A percentile compares a stretch with the other conserved stretches of the same genome.
Evolutionary conservation across 2,329 filamentous ascomycete genomes (phyloP).

Genomic region (Fusarium sarcochroum): DNA sequence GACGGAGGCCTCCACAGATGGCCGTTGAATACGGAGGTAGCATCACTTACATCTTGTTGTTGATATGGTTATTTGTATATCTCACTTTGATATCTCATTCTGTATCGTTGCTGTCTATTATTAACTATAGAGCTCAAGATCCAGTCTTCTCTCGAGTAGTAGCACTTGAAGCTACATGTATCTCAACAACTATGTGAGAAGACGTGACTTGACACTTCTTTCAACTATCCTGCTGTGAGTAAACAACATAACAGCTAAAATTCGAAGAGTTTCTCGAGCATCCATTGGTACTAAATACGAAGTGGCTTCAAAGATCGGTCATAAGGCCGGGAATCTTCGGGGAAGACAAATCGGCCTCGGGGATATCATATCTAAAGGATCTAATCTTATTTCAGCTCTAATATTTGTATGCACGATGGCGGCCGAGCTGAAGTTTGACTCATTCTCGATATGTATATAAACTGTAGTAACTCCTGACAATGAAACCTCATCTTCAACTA

Average conservation of each 20-base stretch:
- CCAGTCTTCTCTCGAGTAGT: too few relatives aligned
- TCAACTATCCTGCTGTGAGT: neutral
- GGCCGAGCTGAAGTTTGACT: neutral
- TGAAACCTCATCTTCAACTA: neutral
- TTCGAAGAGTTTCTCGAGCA: neutral
- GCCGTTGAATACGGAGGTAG: neutral
- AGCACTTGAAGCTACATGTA: too few relatives aligned
- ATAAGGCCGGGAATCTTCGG: conserved; percentile 4
- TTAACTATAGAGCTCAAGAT: too few relatives aligned
- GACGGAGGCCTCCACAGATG: neutral
- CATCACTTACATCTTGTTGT: neutral
- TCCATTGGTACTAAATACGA: neutral
- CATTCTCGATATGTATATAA: conserved; percentile 17
- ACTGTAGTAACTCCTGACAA: neutral
- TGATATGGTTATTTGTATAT: neutral
- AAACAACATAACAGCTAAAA: too few relatives aligned
- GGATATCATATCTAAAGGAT: conserved; percentile 25
- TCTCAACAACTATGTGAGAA: too few relatives aligned
- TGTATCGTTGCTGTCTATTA: too few relatives aligned
- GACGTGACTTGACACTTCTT: too few relatives aligned
- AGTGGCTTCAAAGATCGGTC: neutral
- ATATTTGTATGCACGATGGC: neutral
- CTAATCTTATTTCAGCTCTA: neutral
- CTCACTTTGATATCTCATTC: too few relatives aligned
- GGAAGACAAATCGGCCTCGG: conserved; percentile 33